These are phyloP conservation scores for Phlebiopsis flavidoalba DNA, from an alignment of 768 basidiomycete genomes.

Conservation along the genomic window DNA sequence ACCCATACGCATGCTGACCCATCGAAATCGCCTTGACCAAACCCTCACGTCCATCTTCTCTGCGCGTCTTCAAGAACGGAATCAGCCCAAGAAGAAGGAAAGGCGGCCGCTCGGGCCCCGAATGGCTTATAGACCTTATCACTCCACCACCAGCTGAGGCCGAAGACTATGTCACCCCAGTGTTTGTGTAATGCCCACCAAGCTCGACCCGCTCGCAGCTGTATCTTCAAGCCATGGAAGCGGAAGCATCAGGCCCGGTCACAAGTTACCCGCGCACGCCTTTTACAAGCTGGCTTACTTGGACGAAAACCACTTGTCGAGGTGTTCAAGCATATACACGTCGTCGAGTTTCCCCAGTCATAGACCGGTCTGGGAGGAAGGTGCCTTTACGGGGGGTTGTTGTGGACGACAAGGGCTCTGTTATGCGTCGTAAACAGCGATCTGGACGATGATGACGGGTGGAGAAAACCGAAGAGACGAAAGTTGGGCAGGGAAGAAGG, in stretches of 20 bases:
- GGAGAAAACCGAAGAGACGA: constrained; percentile 46
- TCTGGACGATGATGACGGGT: constrained; percentile 21
- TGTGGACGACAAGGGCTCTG: constrained; percentile 47
- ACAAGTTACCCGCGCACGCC: constrained; percentile 23
- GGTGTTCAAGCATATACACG: constrained; percentile 54
- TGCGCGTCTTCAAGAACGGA: constrained; percentile 37
- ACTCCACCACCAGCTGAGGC: constrained; percentile 50
- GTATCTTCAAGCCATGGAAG: constrained; percentile 6
- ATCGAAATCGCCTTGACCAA: constrained; percentile 50
- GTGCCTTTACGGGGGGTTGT: constrained; percentile 55
- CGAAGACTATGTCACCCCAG: constrained; percentile 49
- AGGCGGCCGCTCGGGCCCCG: constrained; percentile 34
- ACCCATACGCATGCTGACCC: constrained; percentile 54
- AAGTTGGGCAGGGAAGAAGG: constrained; percentile 49
- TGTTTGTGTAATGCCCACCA: constrained; percentile 57
- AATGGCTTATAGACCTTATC: constrained; percentile 54
- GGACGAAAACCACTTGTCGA: constrained; percentile 37
- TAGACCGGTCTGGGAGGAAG: constrained; percentile 69
- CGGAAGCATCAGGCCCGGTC: constrained; percentile 14
- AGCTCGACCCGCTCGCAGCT: constrained; percentile 28
- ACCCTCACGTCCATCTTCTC: constrained; percentile 49
- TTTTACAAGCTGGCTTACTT: constrained; percentile 62
- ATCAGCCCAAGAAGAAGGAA: constrained; percentile 43
- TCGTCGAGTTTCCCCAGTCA: constrained; percentile 82
- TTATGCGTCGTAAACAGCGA: constrained; percentile 24